A percentile compares a stretch with the other conserved stretches of the same genome.
Conservation (phyloP, 371 early-diverging fungal genomes). For the Haplosporangium sp. region DNA sequence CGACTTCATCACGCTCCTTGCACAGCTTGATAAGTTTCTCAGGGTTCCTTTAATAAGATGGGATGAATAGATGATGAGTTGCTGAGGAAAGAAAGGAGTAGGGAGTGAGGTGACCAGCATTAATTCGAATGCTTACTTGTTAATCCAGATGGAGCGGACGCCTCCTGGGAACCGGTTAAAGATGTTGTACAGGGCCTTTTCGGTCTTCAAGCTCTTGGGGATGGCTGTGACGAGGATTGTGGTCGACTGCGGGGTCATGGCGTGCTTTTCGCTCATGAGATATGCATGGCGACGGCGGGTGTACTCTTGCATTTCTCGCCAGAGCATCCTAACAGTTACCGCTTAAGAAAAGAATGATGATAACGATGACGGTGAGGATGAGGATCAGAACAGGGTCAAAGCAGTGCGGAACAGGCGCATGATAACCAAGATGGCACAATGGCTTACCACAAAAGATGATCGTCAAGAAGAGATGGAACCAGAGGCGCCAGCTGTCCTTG, state of each 20-base stretch:
- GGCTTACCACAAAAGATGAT: constrained; percentile 65
- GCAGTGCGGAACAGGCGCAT: background rate
- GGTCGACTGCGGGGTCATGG: constrained; percentile 69
- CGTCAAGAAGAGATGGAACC: constrained; percentile 78
- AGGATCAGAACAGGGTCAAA: background rate
- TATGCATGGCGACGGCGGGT: constrained; percentile 76
- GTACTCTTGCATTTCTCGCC: constrained; percentile 72
- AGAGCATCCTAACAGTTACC: constrained; percentile 66
- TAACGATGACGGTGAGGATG: background rate
- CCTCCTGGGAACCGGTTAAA: constrained; percentile 82
- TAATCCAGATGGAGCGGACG: constrained; percentile 74
- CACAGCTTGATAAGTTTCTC: constrained; percentile 65
- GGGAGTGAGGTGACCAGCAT: background rate
- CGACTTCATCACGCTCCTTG: constrained; percentile 66
- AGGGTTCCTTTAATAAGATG: constrained; percentile 45
- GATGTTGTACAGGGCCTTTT: constrained; percentile 59
- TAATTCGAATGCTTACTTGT: constrained; percentile 58
- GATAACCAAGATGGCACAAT: background rate
- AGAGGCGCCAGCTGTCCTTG: constrained; percentile 56
- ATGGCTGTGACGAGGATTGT: constrained; percentile 75
- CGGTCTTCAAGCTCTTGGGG: constrained; percentile 62
- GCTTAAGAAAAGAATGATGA: constrained; percentile 14
- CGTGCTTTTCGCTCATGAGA: constrained; percentile 67
- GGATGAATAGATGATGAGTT: background rate
- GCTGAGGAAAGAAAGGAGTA: background rate